Conservation (phyloP, 2,329 filamentous ascomycete species). For the Lachnellula cervina region DNA sequence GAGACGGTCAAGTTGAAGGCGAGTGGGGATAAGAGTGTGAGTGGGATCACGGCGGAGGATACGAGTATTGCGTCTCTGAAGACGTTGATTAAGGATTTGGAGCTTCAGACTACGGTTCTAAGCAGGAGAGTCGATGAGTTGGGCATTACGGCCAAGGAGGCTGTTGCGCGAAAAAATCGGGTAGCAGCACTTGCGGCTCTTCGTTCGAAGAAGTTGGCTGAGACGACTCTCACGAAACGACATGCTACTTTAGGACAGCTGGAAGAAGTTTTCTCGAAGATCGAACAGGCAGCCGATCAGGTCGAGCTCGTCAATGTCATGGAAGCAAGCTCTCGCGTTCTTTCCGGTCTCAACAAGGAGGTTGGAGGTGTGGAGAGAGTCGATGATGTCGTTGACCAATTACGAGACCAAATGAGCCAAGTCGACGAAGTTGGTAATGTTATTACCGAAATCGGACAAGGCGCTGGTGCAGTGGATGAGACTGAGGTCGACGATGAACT, state of each 20-base stretch:
- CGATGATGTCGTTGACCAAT: slow-evolving; percentile 66
- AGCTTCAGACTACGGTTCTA: slow-evolving; percentile 65
- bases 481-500: slow-evolving; percentile 84
- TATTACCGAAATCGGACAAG: slow-evolving; percentile 56
- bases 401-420: slow-evolving; percentile 75
- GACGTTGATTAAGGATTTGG: slow-evolving; percentile 68
- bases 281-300: slow-evolving; percentile 82
- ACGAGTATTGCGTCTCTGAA: slow-evolving; percentile 78
- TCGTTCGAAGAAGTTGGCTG: slow-evolving; percentile 75
- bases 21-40: slow-evolving; percentile 39
- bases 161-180: slow-evolving; percentile 68
- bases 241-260: slow-evolving; percentile 72
- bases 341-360: slow-evolving; percentile 68
- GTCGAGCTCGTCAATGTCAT: slow-evolving; percentile 79
- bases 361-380: slow-evolving; percentile 73
- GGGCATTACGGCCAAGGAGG: slow-evolving; percentile 58
- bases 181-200: slow-evolving; percentile 72
- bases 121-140: slow-evolving; percentile 63
- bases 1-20: slow-evolving; percentile 70
- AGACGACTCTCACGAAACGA: slow-evolving; percentile 66
- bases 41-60: slow-evolving; percentile 69
- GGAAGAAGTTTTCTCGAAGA: slow-evolving; percentile 75
- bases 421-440: slow-evolving; percentile 78
- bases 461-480: slow-evolving; percentile 61
- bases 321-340: slow-evolving; percentile 68